phyloP scores from a whole-genome alignment of 2,329 filamentous ascomycete genomes.

The Venturia effusa region DNA sequence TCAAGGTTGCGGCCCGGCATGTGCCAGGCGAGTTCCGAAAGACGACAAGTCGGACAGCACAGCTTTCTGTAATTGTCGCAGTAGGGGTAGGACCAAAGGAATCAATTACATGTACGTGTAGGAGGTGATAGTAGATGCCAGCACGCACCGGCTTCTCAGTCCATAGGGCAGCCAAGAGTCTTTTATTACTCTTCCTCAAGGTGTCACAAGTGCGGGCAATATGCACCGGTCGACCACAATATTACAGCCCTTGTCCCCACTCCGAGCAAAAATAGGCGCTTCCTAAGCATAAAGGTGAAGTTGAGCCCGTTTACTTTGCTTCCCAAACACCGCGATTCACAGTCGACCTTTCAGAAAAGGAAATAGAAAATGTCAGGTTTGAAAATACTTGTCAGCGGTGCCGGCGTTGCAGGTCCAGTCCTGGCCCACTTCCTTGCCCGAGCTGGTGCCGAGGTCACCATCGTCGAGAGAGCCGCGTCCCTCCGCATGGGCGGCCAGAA shows the following conservation, averaged over 20 bases:
- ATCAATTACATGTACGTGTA: too few relatives aligned
- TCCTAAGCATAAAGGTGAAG: neutral
- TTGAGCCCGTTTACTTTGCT: too few relatives aligned
- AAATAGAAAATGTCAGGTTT: constrained; percentile 14
- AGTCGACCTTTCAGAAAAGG: constrained; percentile 13
- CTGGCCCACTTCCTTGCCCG: constrained; percentile 25
- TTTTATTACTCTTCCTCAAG: too few relatives aligned
- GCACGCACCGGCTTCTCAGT: too few relatives aligned
- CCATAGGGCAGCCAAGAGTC: too few relatives aligned
- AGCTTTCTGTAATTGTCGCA: neutral
- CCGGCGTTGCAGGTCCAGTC: constrained; percentile 28
- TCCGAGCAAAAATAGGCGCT: too few relatives aligned
- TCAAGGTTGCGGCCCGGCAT: too few relatives aligned
- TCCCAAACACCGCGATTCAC: neutral
- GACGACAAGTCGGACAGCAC: neutral
- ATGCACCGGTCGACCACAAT: too few relatives aligned
- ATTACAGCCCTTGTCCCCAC: too few relatives aligned
- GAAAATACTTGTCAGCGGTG: constrained; percentile 27
- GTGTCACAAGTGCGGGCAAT: too few relatives aligned
- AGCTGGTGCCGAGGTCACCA: constrained; percentile 26
- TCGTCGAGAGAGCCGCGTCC: constrained; percentile 32
- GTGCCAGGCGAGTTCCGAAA: too few relatives aligned
- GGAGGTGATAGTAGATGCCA: too few relatives aligned
- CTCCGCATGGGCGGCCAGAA: constrained; percentile 32
- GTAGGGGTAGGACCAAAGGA: neutral